Evolutionary conservation across 768 basidiomycete species (phyloP).

Genomic region (Suillus alpinus): DNA sequence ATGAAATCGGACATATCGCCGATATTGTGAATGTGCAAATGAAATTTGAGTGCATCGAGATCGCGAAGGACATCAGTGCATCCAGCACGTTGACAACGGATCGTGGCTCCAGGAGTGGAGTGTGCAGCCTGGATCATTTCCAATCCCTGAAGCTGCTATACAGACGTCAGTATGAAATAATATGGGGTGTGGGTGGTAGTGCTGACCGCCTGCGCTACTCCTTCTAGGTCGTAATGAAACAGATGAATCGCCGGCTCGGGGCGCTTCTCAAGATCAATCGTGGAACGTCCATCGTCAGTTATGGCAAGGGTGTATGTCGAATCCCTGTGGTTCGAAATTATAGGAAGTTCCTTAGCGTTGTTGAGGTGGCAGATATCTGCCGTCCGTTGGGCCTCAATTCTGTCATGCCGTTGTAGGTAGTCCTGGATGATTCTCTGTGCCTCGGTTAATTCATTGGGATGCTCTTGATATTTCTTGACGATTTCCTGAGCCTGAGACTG

Average conservation of each 20-base stretch:
- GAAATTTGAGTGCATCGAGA: conserved; percentile 46
- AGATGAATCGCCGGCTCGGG: conserved; percentile 33
- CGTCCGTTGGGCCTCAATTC: conserved; percentile 2
- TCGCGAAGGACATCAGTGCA: conserved; percentile 43
- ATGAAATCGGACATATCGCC: conserved; percentile 26
- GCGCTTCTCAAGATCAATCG: conserved; percentile 30
- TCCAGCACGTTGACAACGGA: conserved; percentile 44
- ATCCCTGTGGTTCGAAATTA: conserved; percentile 20
- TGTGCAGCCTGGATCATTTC: conserved; percentile 26
- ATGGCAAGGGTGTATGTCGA: conserved; percentile 26
- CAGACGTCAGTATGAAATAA: background rate
- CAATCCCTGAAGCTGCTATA: conserved; percentile 24
- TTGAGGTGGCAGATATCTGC: background rate
- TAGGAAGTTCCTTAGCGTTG: conserved; percentile 16
- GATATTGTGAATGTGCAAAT: conserved; percentile 57
- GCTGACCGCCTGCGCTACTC: conserved; percentile 40
- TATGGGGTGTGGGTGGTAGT: conserved; percentile 3
- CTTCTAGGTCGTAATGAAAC: conserved; percentile 34
- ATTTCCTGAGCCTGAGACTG: conserved; percentile 4
- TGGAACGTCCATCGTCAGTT: conserved; percentile 9
- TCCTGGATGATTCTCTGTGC: conserved; percentile 18
- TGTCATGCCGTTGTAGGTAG: background rate
- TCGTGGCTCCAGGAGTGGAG: conserved; percentile 26
- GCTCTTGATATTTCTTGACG: conserved; percentile 2
- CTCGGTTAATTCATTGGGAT: conserved; percentile 11